A percentile compares a stretch with the other conserved stretches of the same genome.
phyloP scores from a whole-genome alignment of 352 stramenopile genomes.

The Globisporangium emineosum region DNA sequence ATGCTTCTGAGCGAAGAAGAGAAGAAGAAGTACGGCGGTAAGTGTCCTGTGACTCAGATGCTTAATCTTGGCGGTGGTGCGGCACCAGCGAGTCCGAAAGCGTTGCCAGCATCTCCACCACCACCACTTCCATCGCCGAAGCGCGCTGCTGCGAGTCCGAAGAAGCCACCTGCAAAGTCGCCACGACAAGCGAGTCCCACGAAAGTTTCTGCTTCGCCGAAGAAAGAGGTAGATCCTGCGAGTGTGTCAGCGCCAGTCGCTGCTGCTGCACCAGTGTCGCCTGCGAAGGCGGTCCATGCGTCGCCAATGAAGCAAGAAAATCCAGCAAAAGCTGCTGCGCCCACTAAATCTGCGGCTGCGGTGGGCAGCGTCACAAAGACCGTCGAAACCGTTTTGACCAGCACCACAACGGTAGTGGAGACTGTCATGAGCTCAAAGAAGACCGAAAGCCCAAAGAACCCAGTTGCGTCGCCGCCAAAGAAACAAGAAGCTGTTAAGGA shows the following conservation, averaged over 20 bases:
- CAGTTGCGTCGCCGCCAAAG: background rate
- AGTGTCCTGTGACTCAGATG: slow-evolving; percentile 37
- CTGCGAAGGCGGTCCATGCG: slow-evolving; percentile 16
- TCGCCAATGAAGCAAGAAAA: slow-evolving; percentile 27
- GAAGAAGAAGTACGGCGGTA: slow-evolving; percentile 37
- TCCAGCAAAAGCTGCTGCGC: slow-evolving; percentile 4
- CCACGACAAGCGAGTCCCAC: slow-evolving; percentile 3
- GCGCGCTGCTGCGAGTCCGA: slow-evolving; percentile 1
- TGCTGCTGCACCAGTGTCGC: background rate
- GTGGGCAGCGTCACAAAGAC: background rate
- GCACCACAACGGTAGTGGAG: background rate
- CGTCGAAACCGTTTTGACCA: background rate
- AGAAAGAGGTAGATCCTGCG: slow-evolving; percentile 7
- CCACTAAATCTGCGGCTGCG: background rate
- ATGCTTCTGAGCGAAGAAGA: slow-evolving; percentile 26
- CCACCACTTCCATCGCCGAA: background rate
- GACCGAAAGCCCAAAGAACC: slow-evolving; percentile 14
- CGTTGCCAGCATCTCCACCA: slow-evolving; percentile 6
- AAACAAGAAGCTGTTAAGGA: slow-evolving; percentile 19
- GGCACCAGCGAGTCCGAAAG: slow-evolving; percentile 14
- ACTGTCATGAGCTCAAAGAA: slow-evolving; percentile 11
- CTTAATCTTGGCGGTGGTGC: slow-evolving; percentile 17
- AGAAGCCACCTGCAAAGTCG: slow-evolving; percentile 3
- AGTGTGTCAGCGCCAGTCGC: background rate
- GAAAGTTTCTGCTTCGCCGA: slow-evolving; percentile 11